phyloP scores from a whole-genome alignment of 2,329 filamentous ascomycete species.

The Gaeumannomyces sp. region DNA sequence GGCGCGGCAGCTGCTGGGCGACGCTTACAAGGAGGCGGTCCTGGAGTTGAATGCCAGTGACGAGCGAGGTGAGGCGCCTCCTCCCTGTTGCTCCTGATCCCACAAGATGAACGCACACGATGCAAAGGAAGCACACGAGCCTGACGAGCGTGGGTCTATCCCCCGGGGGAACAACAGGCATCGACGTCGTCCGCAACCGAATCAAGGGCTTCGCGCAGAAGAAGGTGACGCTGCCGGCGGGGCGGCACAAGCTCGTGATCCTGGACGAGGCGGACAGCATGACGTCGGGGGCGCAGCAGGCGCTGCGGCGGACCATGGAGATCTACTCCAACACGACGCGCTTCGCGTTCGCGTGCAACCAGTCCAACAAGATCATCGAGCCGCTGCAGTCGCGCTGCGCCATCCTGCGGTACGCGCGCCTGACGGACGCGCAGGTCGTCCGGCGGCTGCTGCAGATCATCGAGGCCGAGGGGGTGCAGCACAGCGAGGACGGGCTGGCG shows the following conservation, averaged over 20 bases:
- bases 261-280: slow-evolving; percentile 98
- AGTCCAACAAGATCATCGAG: slow-evolving; percentile 99
- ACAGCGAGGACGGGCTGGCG: slow-evolving; percentile 87
- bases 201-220: slow-evolving; percentile 99
- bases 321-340: slow-evolving; percentile 95
- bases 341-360: slow-evolving; percentile 97
- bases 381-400: slow-evolving; percentile 96
- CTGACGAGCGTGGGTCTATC: background rate
- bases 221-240: slow-evolving; percentile 88
- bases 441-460: slow-evolving; percentile 88
- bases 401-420: slow-evolving; percentile 84
- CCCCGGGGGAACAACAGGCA: slow-evolving; percentile 46
- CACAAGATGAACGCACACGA: background rate
- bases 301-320: slow-evolving; percentile 92
- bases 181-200: slow-evolving; percentile 92
- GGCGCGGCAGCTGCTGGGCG: slow-evolving; percentile 82
- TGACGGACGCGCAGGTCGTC: slow-evolving; percentile 89
- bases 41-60: slow-evolving; percentile 95
- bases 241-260: slow-evolving; percentile 93
- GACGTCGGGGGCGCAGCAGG: slow-evolving; percentile 95
- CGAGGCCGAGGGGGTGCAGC: slow-evolving; percentile 83
- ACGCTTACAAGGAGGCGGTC: slow-evolving; percentile 95
- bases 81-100: background rate
- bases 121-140: slow-evolving; percentile 9
- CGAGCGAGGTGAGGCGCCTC: slow-evolving; percentile 59